A percentile compares a stretch with the other conserved stretches of the same genome.
phyloP scores from a whole-genome alignment of 495 filamentous ascomycete species.

The Chaetomium tenue region DNA sequence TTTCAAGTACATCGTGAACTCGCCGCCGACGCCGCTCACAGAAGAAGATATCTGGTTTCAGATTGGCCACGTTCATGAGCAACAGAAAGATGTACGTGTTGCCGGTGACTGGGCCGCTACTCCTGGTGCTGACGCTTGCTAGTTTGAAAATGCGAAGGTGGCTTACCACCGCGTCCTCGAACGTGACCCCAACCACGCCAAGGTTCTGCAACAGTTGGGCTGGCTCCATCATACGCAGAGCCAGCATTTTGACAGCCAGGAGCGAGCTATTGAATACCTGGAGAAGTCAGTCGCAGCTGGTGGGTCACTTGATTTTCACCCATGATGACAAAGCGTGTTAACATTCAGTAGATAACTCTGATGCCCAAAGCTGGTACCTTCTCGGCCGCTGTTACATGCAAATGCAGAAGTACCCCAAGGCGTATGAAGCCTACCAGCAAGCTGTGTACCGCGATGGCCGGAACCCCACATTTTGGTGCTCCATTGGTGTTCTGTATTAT shows the following conservation, averaged over 20 bases:
- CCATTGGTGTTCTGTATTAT: constrained; percentile 98
- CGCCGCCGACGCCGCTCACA: constrained; percentile 87
- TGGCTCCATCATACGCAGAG: constrained; percentile 98
- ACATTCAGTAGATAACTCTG: constrained; percentile 71
- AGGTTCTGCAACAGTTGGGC: constrained; percentile 95
- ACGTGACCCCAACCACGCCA: constrained; percentile 92
- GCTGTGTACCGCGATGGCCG: constrained; percentile 97
- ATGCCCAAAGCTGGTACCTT: constrained; percentile 98
- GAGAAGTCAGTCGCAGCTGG: constrained; percentile 95
- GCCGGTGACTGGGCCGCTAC: neutral
- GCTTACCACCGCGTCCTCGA: constrained; percentile 94
- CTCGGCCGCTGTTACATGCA: constrained; percentile 99
- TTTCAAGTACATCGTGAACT: constrained; percentile 95
- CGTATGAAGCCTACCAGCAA: constrained; percentile 98
- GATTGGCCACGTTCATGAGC: constrained; percentile 97
- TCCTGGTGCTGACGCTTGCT: constrained; percentile 31
- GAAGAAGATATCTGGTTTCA: constrained; percentile 99
- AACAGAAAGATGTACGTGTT: constrained; percentile 90
- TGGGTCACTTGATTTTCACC: constrained; percentile 46
- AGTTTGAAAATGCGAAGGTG: constrained; percentile 90
- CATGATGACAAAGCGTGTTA: constrained; percentile 29
- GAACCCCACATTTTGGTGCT: constrained; percentile 99
- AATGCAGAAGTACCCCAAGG: constrained; percentile 97
- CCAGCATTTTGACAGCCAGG: constrained; percentile 81
- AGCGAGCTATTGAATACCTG: constrained; percentile 93